Conservation (phyloP, 73 alveolate genomes). For the Durusdinium trenchii region DNA sequence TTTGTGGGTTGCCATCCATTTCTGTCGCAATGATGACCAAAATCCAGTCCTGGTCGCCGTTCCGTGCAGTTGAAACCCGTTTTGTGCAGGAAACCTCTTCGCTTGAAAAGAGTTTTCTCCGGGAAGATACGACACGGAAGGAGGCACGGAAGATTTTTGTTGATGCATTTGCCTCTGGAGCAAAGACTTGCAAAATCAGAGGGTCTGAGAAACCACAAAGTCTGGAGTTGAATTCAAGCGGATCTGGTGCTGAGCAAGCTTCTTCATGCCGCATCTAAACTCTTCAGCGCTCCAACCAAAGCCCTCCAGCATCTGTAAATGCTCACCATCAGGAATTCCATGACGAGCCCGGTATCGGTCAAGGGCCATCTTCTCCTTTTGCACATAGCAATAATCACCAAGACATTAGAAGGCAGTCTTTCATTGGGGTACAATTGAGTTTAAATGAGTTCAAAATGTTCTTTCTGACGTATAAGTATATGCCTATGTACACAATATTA, state of each 20-base stretch:
- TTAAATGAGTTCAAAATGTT: too few species aligned
- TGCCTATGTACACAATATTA: too few species aligned
- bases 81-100: too few species aligned
- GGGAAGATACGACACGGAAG: not conserved
- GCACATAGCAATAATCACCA: too few species aligned
- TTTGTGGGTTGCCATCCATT: slow-evolving; percentile 26
- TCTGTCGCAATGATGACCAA: slow-evolving; percentile 8
- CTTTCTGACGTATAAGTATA: too few species aligned
- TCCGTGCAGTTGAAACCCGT: too few species aligned
- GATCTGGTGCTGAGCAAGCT: too few species aligned
- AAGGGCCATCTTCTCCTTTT: not conserved
- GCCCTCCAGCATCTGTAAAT: not conserved
- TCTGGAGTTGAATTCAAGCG: too few species aligned
- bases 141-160: not conserved
- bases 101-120: too few species aligned
- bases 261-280: not conserved
- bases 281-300: slow-evolving; percentile 13
- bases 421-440: too few species aligned
- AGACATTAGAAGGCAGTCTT: too few species aligned
- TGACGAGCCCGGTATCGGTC: slow-evolving; percentile 9
- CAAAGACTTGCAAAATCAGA: not conserved
- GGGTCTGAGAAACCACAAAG: too few species aligned
- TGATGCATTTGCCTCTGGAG: not conserved
- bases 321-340: slow-evolving; percentile 20
- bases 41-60: slow-evolving; percentile 11